phyloP scores from a whole-genome alignment of 371 early-diverging fungal species.

The Mortierella sp. region DNA sequence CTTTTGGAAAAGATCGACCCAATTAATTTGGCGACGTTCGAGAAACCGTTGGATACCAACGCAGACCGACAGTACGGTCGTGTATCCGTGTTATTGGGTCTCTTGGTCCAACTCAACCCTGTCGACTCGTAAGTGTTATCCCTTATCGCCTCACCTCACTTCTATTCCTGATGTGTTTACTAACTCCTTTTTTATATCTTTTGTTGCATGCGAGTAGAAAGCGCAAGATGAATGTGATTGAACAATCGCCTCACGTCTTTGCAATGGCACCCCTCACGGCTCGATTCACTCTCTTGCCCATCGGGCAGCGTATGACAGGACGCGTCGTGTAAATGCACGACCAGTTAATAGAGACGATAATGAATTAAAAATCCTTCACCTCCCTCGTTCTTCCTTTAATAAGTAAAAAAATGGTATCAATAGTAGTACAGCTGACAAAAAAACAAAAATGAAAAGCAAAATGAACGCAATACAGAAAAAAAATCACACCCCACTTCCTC shows the following conservation, averaged over 20 bases:
- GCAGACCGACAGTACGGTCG: slow-evolving; percentile 66
- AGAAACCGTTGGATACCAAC: slow-evolving; percentile 60
- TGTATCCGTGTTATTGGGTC: slow-evolving; percentile 64
- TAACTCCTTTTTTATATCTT: background rate
- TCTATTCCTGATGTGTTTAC: background rate
- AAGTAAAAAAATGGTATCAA: background rate
- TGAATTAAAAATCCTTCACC: background rate
- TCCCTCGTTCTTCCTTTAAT: background rate
- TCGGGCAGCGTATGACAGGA: slow-evolving; percentile 63
- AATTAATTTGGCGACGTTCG: slow-evolving; percentile 68
- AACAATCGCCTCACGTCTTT: slow-evolving; percentile 64
- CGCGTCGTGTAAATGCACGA: slow-evolving; percentile 16
- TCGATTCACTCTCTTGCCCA: slow-evolving; percentile 69
- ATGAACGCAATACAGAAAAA: background rate
- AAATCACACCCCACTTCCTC: background rate
- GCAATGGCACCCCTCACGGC: slow-evolving; percentile 65
- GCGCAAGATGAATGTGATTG: slow-evolving; percentile 28
- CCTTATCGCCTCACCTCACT: background rate
- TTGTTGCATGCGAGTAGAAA: slow-evolving; percentile 23
- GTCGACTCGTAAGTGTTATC: slow-evolving; percentile 59
- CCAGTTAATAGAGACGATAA: background rate
- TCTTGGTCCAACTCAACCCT: slow-evolving; percentile 63
- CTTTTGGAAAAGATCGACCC: slow-evolving; percentile 64
- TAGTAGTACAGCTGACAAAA: background rate
- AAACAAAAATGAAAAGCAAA: slow-evolving; percentile 3